Evolutionary conservation across 2,329 filamentous ascomycete genomes (phyloP).

Genomic region (Pyrenophora teres): DNA sequence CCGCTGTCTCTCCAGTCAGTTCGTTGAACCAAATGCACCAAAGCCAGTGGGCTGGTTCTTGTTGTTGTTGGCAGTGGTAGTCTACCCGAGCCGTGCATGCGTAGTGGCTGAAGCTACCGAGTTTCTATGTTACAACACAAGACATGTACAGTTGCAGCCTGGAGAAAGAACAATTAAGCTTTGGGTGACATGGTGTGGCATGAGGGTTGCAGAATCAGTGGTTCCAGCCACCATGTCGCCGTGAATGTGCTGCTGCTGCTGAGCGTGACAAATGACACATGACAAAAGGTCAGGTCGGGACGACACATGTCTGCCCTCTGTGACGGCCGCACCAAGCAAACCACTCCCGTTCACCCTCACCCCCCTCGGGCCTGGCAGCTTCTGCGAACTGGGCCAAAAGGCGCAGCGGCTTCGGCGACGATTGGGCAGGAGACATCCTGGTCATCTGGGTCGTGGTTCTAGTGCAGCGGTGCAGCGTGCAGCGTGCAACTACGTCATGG

Average conservation of each 20-base stretch:
- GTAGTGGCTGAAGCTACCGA: conserved; percentile 13
- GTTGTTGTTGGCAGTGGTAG: neutral
- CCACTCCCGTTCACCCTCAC: neutral
- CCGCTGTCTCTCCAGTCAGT: neutral
- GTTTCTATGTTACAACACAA: neutral
- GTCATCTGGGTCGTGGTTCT: conserved; percentile 16
- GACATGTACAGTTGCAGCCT: neutral
- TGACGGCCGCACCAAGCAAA: neutral
- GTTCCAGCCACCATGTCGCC: too few relatives aligned
- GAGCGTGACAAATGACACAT: conserved; percentile 13
- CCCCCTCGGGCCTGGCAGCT: neutral
- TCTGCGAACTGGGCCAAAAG: conserved; percentile 15
- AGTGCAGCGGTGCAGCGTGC: conserved; percentile 7
- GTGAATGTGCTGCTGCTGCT: neutral
- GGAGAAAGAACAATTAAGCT: neutral
- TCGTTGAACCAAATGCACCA: too few relatives aligned
- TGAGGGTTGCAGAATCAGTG: neutral
- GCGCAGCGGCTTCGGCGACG: conserved; percentile 12
- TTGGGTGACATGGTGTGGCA: neutral
- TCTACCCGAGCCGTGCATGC: conserved; percentile 8
- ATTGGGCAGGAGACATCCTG: conserved; percentile 19
- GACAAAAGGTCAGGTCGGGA: conserved; percentile 4
- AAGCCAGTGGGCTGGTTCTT: too few relatives aligned
- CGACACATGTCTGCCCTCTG: neutral
- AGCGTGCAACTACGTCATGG: conserved; percentile 19